Percentiles rank a stretch among this genome's conserved stretches.
These are phyloP conservation scores for Cytauxzoon felis DNA, from an alignment of 169 alveolate genomes.

Conservation along the genomic window DNA sequence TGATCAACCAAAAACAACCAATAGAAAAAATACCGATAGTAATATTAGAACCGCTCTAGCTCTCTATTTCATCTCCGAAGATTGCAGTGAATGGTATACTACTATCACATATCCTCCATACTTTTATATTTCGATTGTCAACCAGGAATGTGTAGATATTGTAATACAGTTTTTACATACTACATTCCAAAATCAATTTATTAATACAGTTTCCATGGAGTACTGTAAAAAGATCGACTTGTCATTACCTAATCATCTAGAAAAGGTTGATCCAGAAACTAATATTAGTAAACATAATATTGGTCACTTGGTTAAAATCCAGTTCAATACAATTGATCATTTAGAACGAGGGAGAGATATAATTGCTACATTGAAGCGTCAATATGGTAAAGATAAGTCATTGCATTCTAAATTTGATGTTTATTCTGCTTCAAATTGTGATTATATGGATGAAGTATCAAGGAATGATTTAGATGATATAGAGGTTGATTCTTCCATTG, in stretches of 20 bases:
- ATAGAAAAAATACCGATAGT: not conserved
- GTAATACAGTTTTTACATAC: constrained; percentile 35
- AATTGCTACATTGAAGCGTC: constrained; percentile 24
- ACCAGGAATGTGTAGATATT: constrained; percentile 18
- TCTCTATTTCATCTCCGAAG: constrained; percentile 61
- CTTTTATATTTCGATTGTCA: constrained; percentile 32
- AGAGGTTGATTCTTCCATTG: constrained; percentile 1
- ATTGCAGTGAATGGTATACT: constrained; percentile 62
- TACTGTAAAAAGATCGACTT: constrained; percentile 41
- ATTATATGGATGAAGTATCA: not conserved
- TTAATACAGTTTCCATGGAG: constrained; percentile 52
- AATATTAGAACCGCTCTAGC: constrained; percentile 34
- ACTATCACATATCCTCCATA: constrained; percentile 57
- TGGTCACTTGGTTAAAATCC: constrained; percentile 41
- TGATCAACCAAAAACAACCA: not conserved
- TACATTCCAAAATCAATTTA: constrained; percentile 15
- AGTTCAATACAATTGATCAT: constrained; percentile 59
- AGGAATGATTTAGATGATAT: not conserved
- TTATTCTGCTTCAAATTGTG: not conserved
- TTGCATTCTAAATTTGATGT: not conserved
- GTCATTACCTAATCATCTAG: constrained; percentile 60
- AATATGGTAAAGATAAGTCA: constrained; percentile 20
- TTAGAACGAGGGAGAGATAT: constrained; percentile 31
- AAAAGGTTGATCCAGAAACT: constrained; percentile 37
- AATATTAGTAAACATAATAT: constrained; percentile 45